Evolutionary conservation across 1,139 yeast species (phyloP).

Genomic region (Blastobotrys illinoisensis): DNA sequence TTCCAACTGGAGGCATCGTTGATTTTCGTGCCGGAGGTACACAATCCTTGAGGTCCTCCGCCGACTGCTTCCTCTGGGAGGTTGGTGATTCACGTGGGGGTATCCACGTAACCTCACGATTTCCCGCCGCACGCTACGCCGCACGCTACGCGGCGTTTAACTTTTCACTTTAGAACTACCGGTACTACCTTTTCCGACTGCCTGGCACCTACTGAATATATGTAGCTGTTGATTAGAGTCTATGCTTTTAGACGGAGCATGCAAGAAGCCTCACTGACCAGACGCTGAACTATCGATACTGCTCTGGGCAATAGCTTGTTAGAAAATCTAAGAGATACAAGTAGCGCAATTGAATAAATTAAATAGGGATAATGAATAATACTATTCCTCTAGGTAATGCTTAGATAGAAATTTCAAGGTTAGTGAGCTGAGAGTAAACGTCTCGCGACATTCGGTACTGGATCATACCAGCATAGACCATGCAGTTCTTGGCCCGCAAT

Average conservation of each 20-base stretch:
- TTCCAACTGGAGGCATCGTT: background rate
- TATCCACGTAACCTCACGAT: background rate
- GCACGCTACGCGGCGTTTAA: background rate
- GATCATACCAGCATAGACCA: conserved; percentile 93
- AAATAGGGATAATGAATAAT: background rate
- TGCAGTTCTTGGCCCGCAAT: conserved; percentile 73
- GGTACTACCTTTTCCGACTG: too few relatives aligned
- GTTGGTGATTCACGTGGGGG: background rate
- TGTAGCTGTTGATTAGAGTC: too few relatives aligned
- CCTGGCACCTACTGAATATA: background rate
- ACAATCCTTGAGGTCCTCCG: background rate
- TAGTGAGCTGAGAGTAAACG: conserved; percentile 68
- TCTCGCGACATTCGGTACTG: conserved; percentile 95
- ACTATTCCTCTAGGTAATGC: background rate
- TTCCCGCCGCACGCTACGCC: background rate
- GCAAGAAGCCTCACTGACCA: too few relatives aligned
- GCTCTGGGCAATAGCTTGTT: too few relatives aligned
- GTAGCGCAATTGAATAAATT: too few relatives aligned
- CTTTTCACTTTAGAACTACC: too few relatives aligned
- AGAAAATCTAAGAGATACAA: too few relatives aligned
- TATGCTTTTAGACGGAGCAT: too few relatives aligned
- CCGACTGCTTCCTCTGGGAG: background rate
- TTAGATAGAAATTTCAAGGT: conserved; percentile 43
- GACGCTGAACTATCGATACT: too few relatives aligned
- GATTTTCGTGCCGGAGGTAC: background rate